Evolutionary conservation across 768 basidiomycete species (phyloP).

Genomic region (Rhizopogon vinicolor): DNA sequence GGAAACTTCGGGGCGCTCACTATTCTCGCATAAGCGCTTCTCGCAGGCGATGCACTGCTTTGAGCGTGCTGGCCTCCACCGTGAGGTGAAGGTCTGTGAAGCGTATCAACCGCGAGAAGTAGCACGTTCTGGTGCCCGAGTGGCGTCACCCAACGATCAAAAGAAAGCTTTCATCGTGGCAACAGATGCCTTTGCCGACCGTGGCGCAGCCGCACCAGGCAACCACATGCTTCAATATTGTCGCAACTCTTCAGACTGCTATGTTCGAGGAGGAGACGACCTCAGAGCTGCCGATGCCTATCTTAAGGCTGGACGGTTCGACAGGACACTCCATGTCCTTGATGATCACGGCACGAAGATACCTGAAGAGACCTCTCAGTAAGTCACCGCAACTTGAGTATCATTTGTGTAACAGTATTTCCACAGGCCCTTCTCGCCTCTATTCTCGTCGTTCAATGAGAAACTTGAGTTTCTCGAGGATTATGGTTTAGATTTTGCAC

Average conservation of each 20-base stretch:
- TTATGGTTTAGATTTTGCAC: slow-evolving; percentile 45
- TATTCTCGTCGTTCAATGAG: slow-evolving; percentile 51
- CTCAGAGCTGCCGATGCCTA: slow-evolving; percentile 42
- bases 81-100: slow-evolving; percentile 41
- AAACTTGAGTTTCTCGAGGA: slow-evolving; percentile 54
- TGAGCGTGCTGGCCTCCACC: slow-evolving; percentile 38
- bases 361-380: slow-evolving; percentile 14
- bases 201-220: slow-evolving; percentile 28
- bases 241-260: slow-evolving; percentile 43
- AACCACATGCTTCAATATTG: slow-evolving; percentile 33
- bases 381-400: not conserved
- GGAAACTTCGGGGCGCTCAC: slow-evolving; percentile 31
- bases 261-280: slow-evolving; percentile 34
- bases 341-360: slow-evolving; percentile 28
- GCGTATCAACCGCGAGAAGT: slow-evolving; percentile 52
- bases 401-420: not conserved
- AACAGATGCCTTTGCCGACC: slow-evolving; percentile 44
- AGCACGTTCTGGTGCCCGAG: slow-evolving; percentile 33
- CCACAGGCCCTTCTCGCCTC: slow-evolving; percentile 38
- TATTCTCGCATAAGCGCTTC: slow-evolving; percentile 32
- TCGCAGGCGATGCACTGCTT: slow-evolving; percentile 53
- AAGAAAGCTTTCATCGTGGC: slow-evolving; percentile 39
- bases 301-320: slow-evolving; percentile 40
- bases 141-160: slow-evolving; percentile 17
- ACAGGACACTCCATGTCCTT: slow-evolving; percentile 48